Base-by-base conservation (phyloP, 176 grass and related monocot genomes). In the Oryza australiensis region DNA sequence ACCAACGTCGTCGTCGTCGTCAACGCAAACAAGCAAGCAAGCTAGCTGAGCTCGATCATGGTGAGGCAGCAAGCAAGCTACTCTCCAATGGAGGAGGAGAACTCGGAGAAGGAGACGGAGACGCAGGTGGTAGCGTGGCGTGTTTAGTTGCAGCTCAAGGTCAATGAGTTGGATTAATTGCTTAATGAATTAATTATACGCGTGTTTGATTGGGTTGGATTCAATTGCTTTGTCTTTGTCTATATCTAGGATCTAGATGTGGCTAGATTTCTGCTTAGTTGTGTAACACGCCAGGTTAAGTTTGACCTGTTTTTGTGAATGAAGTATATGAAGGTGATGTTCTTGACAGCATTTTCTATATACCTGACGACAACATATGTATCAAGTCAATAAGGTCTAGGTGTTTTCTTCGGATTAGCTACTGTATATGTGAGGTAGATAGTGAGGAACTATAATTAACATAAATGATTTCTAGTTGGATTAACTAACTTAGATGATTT, bases 141-240 rank as follows among this genome's bases (percentile, higher is more conserved):
- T 79, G 66, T 26, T 78, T 63, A 53, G 75, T 9, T 22, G 13
- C 22, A 55, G 20, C 20, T 78, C 23, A 15, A 14, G 55, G 75
- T 79, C 75, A 79, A 79, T 66, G 74, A 41, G 1, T n/a, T 29
- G 10, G 57, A 15, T 65, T 33, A 28, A n/a, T 40, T 79, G 57
- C 72, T 85, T 48, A 60, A 11, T 60, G 24, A 24, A 49, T 37
- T 37, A 37, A 37, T 8, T 37, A 37, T 75, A 37, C 0, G 6
- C 1, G 29, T 51, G 51, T 3, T 51, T 72, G 55, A 64, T 79
- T 64, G 29, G 40, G 11, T 22, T 34, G 38, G 51, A 7, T n/a
- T 85, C 20, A 22, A 22, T 22, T 55, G 1, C 7, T 55, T 55
- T 85, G 66, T 72, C 64, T 79, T 27, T 29, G 8, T 37, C 1